These are phyloP conservation scores for Erythrophleum ivorense DNA, from an alignment of 331 rosid genomes.

Conservation along the genomic window DNA sequence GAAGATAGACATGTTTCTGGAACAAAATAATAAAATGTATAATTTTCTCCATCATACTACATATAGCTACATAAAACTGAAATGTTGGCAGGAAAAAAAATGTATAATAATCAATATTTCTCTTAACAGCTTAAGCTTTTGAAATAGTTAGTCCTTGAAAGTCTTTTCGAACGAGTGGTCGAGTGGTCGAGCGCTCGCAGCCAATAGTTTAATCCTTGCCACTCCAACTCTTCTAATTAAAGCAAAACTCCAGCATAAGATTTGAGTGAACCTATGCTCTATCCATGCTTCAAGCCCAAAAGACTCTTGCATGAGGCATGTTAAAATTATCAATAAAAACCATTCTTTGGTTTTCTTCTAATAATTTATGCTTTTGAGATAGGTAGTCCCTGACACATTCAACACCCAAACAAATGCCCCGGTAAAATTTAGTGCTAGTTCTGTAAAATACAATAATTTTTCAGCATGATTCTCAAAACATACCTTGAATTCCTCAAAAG, in stretches of 20 bases:
- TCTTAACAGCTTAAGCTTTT: neutral
- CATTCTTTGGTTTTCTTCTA: neutral
- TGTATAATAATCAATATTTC: neutral
- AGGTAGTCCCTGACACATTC: neutral
- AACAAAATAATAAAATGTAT: neutral
- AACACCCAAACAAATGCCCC: neutral
- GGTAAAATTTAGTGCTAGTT: neutral
- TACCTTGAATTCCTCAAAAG: constrained; percentile 91
- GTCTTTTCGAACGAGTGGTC: neutral
- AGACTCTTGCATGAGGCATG: neutral
- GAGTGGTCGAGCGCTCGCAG: neutral
- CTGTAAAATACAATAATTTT: neutral
- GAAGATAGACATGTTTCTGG: neutral
- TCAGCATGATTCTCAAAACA: constrained; percentile 39
- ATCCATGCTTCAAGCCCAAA: constrained; percentile 8
- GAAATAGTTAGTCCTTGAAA: neutral
- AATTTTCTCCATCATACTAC: constrained; percentile 20
- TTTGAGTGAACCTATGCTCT: neutral
- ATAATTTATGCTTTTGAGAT: neutral
- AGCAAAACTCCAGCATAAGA: neutral
- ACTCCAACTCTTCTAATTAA: neutral
- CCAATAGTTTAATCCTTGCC: neutral
- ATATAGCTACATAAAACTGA: constrained; percentile 21
- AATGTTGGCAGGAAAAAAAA: constrained; percentile 19
- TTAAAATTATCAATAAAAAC: neutral